A percentile compares a stretch with the other conserved stretches of the same genome.
These are phyloP conservation scores for Cystobasidium slooffiae DNA, from an alignment of 1,284 basidiomycete genomes.

Conservation along the genomic window DNA sequence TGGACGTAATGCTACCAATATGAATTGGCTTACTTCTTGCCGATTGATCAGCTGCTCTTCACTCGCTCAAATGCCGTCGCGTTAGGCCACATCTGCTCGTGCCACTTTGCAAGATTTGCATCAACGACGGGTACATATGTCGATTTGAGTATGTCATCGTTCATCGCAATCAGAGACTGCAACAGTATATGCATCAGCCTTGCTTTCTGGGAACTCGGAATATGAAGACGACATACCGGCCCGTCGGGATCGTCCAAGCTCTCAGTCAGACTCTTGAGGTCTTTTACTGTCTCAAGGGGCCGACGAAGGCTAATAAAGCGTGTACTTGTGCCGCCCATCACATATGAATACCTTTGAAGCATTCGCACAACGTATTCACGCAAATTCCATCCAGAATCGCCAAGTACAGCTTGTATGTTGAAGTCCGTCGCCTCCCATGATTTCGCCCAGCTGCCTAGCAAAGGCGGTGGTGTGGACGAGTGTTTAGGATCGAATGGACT, in stretches of 20 bases:
- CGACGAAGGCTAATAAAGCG: conserved; percentile 14
- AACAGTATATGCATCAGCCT: not conserved
- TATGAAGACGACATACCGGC: conserved; percentile 5
- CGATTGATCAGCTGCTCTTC: not conserved
- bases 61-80: not conserved
- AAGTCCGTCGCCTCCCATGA: conserved; percentile 30
- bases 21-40: too few relatives aligned
- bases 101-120: conserved; percentile 22
- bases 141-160: conserved; percentile 24
- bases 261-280: conserved; percentile 10
- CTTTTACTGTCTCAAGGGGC: conserved; percentile 1
- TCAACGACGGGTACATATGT: conserved; percentile 8
- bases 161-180: conserved; percentile 19
- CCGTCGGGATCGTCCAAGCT: conserved; percentile 11
- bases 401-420: not conserved
- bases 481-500: conserved; percentile 3
- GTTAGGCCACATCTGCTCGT: conserved; percentile 26
- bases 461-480: not conserved
- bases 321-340: conserved; percentile 12
- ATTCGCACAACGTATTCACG: conserved; percentile 26
- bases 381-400: conserved; percentile 9
- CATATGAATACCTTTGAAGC: conserved; percentile 33
- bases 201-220: not conserved
- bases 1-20: too few relatives aligned
- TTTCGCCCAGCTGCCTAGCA: conserved; percentile 19